Evolutionary conservation across 176 grass and related monocot genomes (phyloP).

Genomic region (Pontederia paniculata): DNA sequence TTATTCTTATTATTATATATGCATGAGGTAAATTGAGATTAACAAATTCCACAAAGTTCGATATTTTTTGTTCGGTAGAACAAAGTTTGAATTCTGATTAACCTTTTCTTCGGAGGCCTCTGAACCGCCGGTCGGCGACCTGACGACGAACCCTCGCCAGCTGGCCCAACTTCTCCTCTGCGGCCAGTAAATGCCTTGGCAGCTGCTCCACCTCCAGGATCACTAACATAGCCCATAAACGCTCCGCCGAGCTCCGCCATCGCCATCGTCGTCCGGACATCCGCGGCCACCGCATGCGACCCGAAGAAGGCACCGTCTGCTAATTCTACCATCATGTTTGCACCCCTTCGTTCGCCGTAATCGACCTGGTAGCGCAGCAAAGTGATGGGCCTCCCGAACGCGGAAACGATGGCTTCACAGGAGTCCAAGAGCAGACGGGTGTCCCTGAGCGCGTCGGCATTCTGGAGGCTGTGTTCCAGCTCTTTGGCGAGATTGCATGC

Average conservation of each 20-base stretch:
- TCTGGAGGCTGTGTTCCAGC: conserved; percentile 15
- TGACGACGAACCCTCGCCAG: too few species aligned
- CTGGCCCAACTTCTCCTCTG: not conserved
- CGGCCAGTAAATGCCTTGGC: not conserved
- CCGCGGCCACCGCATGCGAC: not conserved
- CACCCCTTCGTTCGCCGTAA: not conserved
- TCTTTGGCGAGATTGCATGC: conserved; percentile 28
- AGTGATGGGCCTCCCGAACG: conserved; percentile 10
- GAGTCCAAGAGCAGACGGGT: conserved; percentile 9
- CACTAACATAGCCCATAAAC: not conserved
- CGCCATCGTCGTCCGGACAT: not conserved
- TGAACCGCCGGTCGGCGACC: not conserved
- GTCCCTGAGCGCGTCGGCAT: not conserved
- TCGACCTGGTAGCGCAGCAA: not conserved
- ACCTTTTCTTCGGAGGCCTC: conserved; percentile 31
- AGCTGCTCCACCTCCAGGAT: not conserved
- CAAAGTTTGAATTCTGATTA: not conserved
- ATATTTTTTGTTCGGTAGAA: not conserved
- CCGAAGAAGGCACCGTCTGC: not conserved
- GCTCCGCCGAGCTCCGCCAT: not conserved
- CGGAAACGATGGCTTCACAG: conserved; percentile 7
- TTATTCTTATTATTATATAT: too few species aligned
- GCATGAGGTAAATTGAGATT: too few species aligned
- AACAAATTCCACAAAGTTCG: too few species aligned
- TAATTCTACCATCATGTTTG: not conserved